A percentile compares a stretch with the other conserved stretches of the same genome.
phyloP scores from a whole-genome alignment of 2,329 filamentous ascomycete genomes.

The Fusarium cicatricum region DNA sequence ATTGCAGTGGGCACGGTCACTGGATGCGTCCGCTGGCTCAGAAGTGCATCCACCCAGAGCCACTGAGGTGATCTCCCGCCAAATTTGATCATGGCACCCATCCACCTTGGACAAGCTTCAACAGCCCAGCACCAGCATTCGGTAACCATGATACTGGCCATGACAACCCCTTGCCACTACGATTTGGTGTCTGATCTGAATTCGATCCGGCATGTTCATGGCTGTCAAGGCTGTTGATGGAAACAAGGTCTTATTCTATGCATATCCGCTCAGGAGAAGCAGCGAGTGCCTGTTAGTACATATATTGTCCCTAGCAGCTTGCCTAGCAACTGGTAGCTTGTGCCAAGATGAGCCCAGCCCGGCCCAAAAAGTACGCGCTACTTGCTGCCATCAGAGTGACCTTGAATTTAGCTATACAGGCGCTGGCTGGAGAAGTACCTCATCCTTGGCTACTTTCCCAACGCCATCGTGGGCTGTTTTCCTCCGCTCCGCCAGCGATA shows the following conservation, averaged over 20 bases:
- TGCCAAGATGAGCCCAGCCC: constrained; percentile 23
- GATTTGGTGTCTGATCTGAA: neutral
- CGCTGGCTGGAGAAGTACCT: constrained; percentile 20
- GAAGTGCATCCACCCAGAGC: constrained; percentile 27
- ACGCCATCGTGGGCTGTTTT: constrained; percentile 31
- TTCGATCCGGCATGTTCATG: neutral
- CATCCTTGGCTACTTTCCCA: constrained; percentile 8
- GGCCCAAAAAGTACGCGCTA: constrained; percentile 12
- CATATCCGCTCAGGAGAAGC: constrained; percentile 16
- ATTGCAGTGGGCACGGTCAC: constrained; percentile 18
- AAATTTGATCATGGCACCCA: constrained; percentile 27
- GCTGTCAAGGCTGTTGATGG: neutral
- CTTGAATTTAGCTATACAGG: constrained; percentile 14
- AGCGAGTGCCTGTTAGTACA: constrained; percentile 5
- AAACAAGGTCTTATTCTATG: neutral
- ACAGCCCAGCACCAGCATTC: neutral
- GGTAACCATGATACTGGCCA: neutral
- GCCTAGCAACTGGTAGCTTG: constrained; percentile 31
- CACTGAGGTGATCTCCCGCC: constrained; percentile 38
- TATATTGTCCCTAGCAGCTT: constrained; percentile 15
- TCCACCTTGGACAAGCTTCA: constrained; percentile 2
- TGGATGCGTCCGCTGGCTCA: constrained; percentile 26
- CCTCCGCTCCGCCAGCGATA: constrained; percentile 21
- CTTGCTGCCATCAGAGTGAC: constrained; percentile 27
- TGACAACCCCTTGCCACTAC: neutral